A percentile compares a stretch with the other conserved stretches of the same genome.
phyloP scores from a whole-genome alignment of 2,329 filamentous ascomycete species.

The Xylariaceae sp. region DNA sequence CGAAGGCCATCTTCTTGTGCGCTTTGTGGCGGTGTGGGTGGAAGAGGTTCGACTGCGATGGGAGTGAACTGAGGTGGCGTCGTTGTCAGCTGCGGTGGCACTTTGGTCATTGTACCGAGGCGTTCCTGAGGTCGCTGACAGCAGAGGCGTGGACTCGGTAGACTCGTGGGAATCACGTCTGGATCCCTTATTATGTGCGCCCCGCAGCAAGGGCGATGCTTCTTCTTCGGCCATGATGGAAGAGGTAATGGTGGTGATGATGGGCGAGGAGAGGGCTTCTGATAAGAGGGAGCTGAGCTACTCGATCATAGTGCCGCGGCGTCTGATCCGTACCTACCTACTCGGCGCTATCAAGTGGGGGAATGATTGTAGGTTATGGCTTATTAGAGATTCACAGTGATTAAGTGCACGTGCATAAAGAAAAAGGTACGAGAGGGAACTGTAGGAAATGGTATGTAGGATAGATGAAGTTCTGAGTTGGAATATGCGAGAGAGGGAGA shows the following conservation, averaged over 20 bases:
- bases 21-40: slow-evolving; percentile 31
- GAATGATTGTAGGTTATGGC: no score
- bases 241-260: slow-evolving; percentile 2
- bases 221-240: slow-evolving; percentile 14
- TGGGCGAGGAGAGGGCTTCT: no score
- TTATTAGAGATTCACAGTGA: no score
- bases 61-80: slow-evolving; percentile 31
- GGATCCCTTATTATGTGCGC: slow-evolving; percentile 25
- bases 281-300: no score
- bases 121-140: slow-evolving; percentile 36
- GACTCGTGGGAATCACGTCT: slow-evolving; percentile 23
- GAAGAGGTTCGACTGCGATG: slow-evolving; percentile 23
- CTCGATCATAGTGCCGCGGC: no score
- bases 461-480: no score
- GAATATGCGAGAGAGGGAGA: no score
- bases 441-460: no score
- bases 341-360: no score
- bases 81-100: slow-evolving; percentile 26
- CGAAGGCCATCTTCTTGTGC: slow-evolving; percentile 67
- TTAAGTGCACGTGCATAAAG: no score
- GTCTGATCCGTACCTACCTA: no score
- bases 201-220: slow-evolving; percentile 11
- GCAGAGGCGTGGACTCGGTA: slow-evolving; percentile 50
- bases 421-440: no score
- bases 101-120: slow-evolving; percentile 39